Evolutionary conservation across 176 grass and related monocot species (phyloP).

Genomic region (Phragmites australis): DNA sequence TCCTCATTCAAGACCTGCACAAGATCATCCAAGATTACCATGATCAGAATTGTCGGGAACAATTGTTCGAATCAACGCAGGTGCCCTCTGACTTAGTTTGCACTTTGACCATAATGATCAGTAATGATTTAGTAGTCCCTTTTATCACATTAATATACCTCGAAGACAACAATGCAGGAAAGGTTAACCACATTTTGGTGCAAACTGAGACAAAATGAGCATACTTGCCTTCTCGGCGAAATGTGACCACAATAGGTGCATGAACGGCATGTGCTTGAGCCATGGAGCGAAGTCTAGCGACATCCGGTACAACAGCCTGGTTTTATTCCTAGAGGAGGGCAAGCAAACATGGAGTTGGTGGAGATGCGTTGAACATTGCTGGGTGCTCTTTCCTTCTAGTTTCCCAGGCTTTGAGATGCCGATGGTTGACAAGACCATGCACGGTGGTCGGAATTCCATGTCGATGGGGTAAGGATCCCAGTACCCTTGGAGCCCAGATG

Average conservation of each 20-base stretch:
- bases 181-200: too few species aligned
- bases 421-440: constrained; percentile 93
- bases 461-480: constrained; percentile 99
- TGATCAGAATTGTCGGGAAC: background rate
- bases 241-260: constrained; percentile 83
- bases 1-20: constrained; percentile 96
- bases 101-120: background rate
- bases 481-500: constrained; percentile 89
- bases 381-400: constrained; percentile 71
- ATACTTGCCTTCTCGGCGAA: constrained; percentile 83
- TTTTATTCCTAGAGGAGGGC: constrained; percentile 87
- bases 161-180: background rate
- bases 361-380: constrained; percentile 85
- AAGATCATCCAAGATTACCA: background rate
- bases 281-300: constrained; percentile 95
- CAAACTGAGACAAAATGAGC: background rate
- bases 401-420: constrained; percentile 97
- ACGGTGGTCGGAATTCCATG: constrained; percentile 94
- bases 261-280: constrained; percentile 80
- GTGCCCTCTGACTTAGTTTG: background rate
- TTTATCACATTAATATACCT: background rate
- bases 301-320: constrained; percentile 90
- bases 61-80: background rate
- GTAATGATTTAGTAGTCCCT: background rate
- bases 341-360: constrained; percentile 95